Percentiles rank a stretch among this genome's conserved stretches.
These are phyloP conservation scores for Termitomyces heimii DNA, from an alignment of 768 basidiomycete genomes.

Conservation along the genomic window DNA sequence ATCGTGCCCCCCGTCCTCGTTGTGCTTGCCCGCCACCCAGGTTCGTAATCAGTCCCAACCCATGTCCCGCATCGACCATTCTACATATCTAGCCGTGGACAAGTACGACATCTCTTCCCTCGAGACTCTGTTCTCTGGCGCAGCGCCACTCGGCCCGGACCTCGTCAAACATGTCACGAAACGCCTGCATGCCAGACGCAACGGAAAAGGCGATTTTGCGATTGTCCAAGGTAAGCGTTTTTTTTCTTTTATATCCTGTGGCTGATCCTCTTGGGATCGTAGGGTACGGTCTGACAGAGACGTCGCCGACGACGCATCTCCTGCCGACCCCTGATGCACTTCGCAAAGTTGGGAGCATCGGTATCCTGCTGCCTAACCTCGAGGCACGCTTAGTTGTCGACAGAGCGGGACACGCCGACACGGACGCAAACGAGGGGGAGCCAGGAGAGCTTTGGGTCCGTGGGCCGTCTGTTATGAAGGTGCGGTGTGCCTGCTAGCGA, in stretches of 20 bases:
- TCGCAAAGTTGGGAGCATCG: constrained; percentile 62
- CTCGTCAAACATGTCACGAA: constrained; percentile 45
- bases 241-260: no score
- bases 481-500: constrained; percentile 10
- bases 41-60: constrained; percentile 24
- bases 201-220: constrained; percentile 31
- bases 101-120: constrained; percentile 64
- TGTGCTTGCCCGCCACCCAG: constrained; percentile 62
- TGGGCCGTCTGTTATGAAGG: constrained; percentile 80
- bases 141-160: constrained; percentile 71
- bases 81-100: constrained; percentile 41
- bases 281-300: constrained; percentile 83
- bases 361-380: constrained; percentile 67
- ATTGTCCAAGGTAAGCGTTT: constrained; percentile 41
- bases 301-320: constrained; percentile 64
- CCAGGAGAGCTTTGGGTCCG: constrained; percentile 80
- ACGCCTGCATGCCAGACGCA: constrained; percentile 29
- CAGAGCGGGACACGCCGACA: constrained; percentile 30
- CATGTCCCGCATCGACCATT: background rate
- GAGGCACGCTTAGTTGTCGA: constrained; percentile 68
- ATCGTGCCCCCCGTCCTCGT: constrained; percentile 86
- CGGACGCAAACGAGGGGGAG: constrained; percentile 47
- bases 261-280: background rate
- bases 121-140: constrained; percentile 58
- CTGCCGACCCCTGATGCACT: constrained; percentile 37